Percentiles rank a stretch among this genome's conserved stretches.
Conservation (phyloP, 768 basidiomycete species). For the Macrolepiota fuliginosa region DNA sequence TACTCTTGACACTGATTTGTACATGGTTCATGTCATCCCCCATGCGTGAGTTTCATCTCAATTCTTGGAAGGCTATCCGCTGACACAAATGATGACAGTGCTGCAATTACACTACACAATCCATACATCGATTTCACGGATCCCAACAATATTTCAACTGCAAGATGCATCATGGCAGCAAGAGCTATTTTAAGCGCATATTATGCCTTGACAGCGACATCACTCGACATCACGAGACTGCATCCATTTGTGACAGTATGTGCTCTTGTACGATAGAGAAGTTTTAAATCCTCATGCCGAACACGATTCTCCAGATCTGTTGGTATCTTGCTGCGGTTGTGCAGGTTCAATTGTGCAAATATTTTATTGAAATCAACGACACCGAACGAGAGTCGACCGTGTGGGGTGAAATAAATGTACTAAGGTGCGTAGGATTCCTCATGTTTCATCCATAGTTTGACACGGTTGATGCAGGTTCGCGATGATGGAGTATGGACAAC, state of each 20-base stretch:
- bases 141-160: constrained; percentile 60
- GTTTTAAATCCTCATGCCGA: constrained; percentile 12
- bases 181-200: constrained; percentile 72
- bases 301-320: constrained; percentile 56
- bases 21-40: constrained; percentile 83
- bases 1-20: constrained; percentile 76
- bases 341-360: constrained; percentile 82
- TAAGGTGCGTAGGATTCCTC: constrained; percentile 47
- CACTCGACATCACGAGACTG: constrained; percentile 73
- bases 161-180: constrained; percentile 73
- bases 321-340: constrained; percentile 91
- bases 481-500: constrained; percentile 77
- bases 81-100: constrained; percentile 41
- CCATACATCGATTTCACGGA: constrained; percentile 77
- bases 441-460: not conserved
- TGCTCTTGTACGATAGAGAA: not conserved
- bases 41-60: constrained; percentile 64
- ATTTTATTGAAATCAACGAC: constrained; percentile 82
- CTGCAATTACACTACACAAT: constrained; percentile 84
- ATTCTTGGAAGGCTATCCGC: not conserved
- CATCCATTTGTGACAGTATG: constrained; percentile 83
- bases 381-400: constrained; percentile 68
- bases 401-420: constrained; percentile 86
- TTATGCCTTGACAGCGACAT: constrained; percentile 77
- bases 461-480: constrained; percentile 53